These are phyloP conservation scores for Quercus bicolor DNA, from an alignment of 306 rosid species.

Conservation along the genomic window DNA sequence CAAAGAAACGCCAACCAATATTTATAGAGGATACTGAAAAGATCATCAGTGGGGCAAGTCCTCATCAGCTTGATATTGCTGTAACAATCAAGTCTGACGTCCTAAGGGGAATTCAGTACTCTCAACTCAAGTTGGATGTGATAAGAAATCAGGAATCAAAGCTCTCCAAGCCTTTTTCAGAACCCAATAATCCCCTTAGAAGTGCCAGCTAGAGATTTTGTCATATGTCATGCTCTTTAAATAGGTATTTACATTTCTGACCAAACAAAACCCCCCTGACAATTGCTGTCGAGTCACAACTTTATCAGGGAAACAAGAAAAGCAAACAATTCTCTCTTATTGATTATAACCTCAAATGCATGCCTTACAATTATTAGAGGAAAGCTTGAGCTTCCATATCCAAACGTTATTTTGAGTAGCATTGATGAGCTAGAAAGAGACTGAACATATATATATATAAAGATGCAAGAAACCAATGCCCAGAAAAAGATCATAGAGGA, in stretches of 20 bases:
- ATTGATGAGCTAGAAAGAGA: neutral
- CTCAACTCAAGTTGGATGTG: neutral
- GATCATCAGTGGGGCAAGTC: neutral
- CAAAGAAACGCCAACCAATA: neutral
- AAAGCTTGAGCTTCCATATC: neutral
- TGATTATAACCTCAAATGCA: neutral
- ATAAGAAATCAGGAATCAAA: neutral
- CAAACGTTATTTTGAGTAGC: neutral
- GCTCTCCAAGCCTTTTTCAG: neutral
- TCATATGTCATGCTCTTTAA: neutral
- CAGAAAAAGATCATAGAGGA: too few species aligned
- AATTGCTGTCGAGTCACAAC: neutral
- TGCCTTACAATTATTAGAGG: neutral
- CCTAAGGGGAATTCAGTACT: neutral
- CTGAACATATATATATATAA: neutral
- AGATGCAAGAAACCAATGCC: neutral
- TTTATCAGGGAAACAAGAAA: neutral
- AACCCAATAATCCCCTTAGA: neutral
- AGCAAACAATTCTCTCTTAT: neutral
- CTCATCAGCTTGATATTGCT: neutral
- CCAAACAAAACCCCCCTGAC: too few species aligned
- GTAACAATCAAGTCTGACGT: neutral
- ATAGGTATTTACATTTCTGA: too few species aligned
- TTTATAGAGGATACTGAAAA: slow-evolving; percentile 10
- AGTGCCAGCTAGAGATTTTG: neutral